Base-by-base conservation (phyloP, 805 yeast species). In the Saturnispora hagleri region DNA sequence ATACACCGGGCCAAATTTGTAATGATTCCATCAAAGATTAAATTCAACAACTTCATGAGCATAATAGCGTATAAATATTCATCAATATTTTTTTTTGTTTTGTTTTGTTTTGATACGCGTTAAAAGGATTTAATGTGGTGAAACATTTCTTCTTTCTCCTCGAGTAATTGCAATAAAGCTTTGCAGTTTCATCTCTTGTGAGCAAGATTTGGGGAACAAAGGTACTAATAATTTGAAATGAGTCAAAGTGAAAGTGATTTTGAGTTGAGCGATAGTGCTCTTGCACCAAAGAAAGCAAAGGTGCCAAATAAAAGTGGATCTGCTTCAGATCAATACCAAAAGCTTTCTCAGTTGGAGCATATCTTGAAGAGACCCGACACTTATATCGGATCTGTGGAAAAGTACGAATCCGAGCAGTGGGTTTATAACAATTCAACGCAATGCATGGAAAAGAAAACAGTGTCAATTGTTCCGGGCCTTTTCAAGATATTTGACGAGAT, bases 401-500 rank as follows among this genome's bases (percentile, higher is more conserved):
- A 76, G 50, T 81, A 85, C 50, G 84, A 81, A 51, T 77, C 84
- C 50, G 81, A 80, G 48, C 84, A 88, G 80, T 93, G 99, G 99
- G 77, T 89, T 38, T 83, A 75, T 61, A 87, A 89, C 64, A 81
- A 79, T 44, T 84, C 77, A 44, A 71, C 76, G 1, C 75, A 79
- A 46, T 70, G 78, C 12, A 81, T 86, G 86, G 75, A 64, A 48
- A 78, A 74, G 56, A 77, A 72, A 55, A 65, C 63, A 1, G 96
- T 93, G 27, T 79, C 74, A 44, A 86, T 90, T 57, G 98, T 93
- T 10, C 99, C 99, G 2, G 99, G 98, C 47, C 71, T 93, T 55
- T 91, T 89, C 71, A 93, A 93, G 70, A 91, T 93, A 51, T 93
- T 93, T 65, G 99, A 93, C 68, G 99, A 93, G 70, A 90, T 93